Evolutionary conservation across 768 basidiomycete genomes (phyloP).

Genomic region (Suillus hirtellus): DNA sequence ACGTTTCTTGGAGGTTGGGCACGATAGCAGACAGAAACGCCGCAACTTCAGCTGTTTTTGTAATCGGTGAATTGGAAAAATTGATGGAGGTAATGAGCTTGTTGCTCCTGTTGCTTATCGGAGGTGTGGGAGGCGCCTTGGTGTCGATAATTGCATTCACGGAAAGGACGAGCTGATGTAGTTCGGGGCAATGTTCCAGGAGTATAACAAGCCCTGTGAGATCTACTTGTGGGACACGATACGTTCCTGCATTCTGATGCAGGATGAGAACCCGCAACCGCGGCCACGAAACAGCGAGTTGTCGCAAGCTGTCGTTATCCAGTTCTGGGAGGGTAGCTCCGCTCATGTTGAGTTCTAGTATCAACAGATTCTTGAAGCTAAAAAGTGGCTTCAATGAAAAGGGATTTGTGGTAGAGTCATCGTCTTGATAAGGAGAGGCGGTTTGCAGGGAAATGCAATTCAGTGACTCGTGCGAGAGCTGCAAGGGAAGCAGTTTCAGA

Average conservation of each 20-base stretch:
- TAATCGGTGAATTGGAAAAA: conserved; percentile 32
- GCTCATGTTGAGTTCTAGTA: conserved; percentile 23
- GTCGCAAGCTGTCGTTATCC: conserved; percentile 24
- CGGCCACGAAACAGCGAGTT: conserved; percentile 30
- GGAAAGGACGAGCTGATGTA: conserved; percentile 3
- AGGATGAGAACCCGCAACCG: conserved; percentile 29
- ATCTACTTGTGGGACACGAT: background rate
- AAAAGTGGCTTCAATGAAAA: conserved; percentile 27
- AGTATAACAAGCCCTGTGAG: conserved; percentile 5
- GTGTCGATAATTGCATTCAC: conserved; percentile 32
- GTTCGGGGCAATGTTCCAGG: conserved; percentile 2
- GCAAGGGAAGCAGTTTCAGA: background rate
- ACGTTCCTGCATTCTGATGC: background rate
- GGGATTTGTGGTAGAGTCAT: conserved; percentile 30
- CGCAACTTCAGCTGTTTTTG: conserved; percentile 27
- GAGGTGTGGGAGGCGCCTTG: conserved; percentile 16
- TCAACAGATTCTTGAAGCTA: conserved; percentile 21
- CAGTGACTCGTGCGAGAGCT: conserved; percentile 4
- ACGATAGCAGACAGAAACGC: conserved; percentile 31
- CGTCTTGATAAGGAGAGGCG: background rate
- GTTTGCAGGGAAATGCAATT: conserved; percentile 5
- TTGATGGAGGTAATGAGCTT: conserved; percentile 28
- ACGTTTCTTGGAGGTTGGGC: conserved; percentile 30
- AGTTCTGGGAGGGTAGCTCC: conserved; percentile 13
- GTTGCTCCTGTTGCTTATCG: background rate